A percentile compares a stretch with the other conserved stretches of the same genome.
Conservation (phyloP, 2,329 filamentous ascomycete species). For the Fusarium nanum region DNA sequence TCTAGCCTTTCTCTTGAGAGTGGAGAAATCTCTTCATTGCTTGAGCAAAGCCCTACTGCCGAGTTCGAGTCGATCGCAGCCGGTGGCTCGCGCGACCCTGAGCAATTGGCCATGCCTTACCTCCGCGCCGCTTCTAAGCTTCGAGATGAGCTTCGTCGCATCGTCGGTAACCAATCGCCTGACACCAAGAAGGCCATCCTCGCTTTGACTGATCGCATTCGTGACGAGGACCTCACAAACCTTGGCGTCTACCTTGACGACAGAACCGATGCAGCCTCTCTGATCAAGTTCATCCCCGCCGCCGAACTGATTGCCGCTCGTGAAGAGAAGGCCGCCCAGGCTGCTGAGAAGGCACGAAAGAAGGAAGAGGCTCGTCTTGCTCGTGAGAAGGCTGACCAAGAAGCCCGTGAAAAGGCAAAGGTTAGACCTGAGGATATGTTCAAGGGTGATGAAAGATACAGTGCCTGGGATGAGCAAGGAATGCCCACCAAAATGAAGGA, state of each 20-base stretch:
- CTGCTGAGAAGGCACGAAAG: constrained; percentile 68
- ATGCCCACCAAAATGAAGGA: constrained; percentile 81
- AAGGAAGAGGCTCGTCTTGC: constrained; percentile 67
- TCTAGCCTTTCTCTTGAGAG: constrained; percentile 61
- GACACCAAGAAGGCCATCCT: constrained; percentile 78
- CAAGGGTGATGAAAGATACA: constrained; percentile 69
- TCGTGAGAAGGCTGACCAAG: constrained; percentile 62
- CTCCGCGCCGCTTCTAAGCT: constrained; percentile 65
- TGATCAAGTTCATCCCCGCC: constrained; percentile 75
- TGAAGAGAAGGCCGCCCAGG: constrained; percentile 69
- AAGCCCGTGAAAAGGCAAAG: constrained; percentile 69
- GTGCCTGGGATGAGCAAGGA: constrained; percentile 85
- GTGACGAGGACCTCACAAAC: constrained; percentile 83
- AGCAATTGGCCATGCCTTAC: constrained; percentile 66
- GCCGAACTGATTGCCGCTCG: constrained; percentile 67
- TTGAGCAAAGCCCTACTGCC: constrained; percentile 57
- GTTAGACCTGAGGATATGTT: constrained; percentile 67
- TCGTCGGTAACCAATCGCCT: constrained; percentile 60
- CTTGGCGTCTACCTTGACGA: constrained; percentile 91
- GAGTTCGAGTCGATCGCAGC: constrained; percentile 61
- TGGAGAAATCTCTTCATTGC: constrained; percentile 56
- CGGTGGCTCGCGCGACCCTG: constrained; percentile 61
- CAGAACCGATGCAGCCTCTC: constrained; percentile 73
- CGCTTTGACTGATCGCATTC: constrained; percentile 80
- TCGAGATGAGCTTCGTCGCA: constrained; percentile 70